Evolutionary conservation across 2,329 filamentous ascomycete genomes (phyloP), one percentile per base, ranked within the genome.

Genomic region (Ophiocordyceps camponoti-saundersi): DNA sequence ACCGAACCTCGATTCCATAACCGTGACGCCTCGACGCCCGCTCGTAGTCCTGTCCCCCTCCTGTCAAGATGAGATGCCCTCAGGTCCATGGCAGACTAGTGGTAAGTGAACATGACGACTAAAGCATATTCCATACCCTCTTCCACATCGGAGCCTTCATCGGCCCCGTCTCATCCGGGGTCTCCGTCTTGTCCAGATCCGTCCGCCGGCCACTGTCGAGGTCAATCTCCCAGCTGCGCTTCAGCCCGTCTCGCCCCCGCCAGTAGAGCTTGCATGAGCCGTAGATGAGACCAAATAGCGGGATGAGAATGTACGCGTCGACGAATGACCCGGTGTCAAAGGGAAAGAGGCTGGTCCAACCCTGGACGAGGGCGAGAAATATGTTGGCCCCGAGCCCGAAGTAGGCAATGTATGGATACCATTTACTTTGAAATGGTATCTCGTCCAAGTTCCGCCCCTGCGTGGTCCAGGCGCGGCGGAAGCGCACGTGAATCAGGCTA

Each of bases 401-500:
- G 55, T 75, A 80, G 0, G 77, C 73, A 46, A 72, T 73, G 57
- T 67, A 77, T 0, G 77, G 77, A 49, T 76, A 79, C 47, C 63
- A 64, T 40, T 72, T 55, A 2, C 74, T 71, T 45, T 66, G 60
- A 59, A 75, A 81, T 0, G 77, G 77, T 12, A 81, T 62, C 44
- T 73, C 70, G 16, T 66, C 64, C 22, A 71, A 59, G 29, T 60
- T 64, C 48, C 79, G 69, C 1, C 77, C 77, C 56, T 83, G 79
- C 0, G 60, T 62, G 11, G 60, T 56, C 78, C 78, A 81, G 0
- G 79, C 81, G 11, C 69, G 60, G 32, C 82, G 78, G 60, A 87
- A 85, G 22, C 80, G 78, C 50, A 86, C 79, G 55, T 86, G 82
- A 3, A 77, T 82, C 54, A 83, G 74, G 23, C 72, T 79, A 54